Evolutionary conservation across 140 eudicot species (phyloP), one percentile per base, ranked within the genome.

Genomic region (Oenanthe javanica): DNA sequence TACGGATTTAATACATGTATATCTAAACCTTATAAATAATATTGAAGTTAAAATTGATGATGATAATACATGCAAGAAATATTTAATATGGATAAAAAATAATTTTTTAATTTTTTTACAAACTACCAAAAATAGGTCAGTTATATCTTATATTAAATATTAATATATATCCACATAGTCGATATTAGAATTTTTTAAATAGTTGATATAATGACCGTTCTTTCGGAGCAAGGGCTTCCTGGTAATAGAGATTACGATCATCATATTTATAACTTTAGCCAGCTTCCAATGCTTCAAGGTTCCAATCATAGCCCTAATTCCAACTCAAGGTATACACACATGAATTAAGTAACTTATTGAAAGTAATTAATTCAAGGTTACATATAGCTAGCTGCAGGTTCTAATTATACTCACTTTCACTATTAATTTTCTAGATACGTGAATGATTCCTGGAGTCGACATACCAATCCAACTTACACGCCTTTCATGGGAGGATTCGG

Each of bases 271-370:
- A 88, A 90, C 76, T 90, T 95, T 73, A 91, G 95, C 86, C 90
- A 95, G 74, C 93, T 95, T 36, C 99, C 99, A 14, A 88, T 88
- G 90, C 88, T 95, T 45, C 99, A 91, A 82, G 86, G 89, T 80
- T 86, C 84, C 75, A 84, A 85, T 81, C 94, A 82, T 77, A 86
- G 86, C 31, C 81, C 97, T 79, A 79, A 69, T 83, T 86, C 88
- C 81, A 88, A 69, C 78, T 86, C 87, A 75, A 85, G 97, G 99
- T 92, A 88, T 45, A n/a, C n/a, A n/a, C n/a, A n/a, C n/a, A n/a
- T n/a, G n/a, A n/a, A n/a, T n/a, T n/a, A n/a, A n/a, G n/a, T n/a
- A n/a, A n/a, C 43, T 57, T 57, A 11, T 16, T 6, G 3, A 5
- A 54, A 54, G 3, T n/a, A n/a, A n/a, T n/a, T 9, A 21, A 19